phyloP scores from a whole-genome alignment of 177 flowering plant genomes.

The Telopea speciosissima region DNA sequence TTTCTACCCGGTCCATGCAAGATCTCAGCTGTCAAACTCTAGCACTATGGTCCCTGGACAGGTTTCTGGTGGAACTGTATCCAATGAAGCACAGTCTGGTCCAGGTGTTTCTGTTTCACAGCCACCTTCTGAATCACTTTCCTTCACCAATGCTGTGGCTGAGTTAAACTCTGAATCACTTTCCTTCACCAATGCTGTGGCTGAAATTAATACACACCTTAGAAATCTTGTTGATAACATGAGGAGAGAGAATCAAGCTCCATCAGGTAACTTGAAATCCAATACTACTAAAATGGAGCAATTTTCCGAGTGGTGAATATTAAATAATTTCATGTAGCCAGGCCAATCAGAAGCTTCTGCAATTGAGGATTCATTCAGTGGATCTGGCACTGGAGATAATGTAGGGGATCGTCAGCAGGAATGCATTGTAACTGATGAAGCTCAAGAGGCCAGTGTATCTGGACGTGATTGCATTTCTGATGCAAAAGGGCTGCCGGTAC shows the following conservation, averaged over 20 bases:
- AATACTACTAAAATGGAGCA: neutral
- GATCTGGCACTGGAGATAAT: conserved; percentile 15
- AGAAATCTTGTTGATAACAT: conserved; percentile 32
- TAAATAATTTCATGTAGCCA: conserved; percentile 6
- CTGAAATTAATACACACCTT: conserved; percentile 41
- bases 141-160: conserved; percentile 30
- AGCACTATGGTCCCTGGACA: conserved; percentile 17
- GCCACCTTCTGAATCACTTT: conserved; percentile 27
- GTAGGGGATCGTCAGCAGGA: conserved; percentile 15
- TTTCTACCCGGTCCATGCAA: conserved; percentile 18
- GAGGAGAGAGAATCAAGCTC: conserved; percentile 29
- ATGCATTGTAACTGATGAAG: conserved; percentile 10
- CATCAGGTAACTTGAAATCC: conserved; percentile 35
- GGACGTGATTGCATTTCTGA: conserved; percentile 8
- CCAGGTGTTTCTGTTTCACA: conserved; percentile 27
- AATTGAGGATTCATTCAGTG: conserved; percentile 23
- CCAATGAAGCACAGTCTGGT: conserved; percentile 24
- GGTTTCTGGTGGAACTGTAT: conserved; percentile 17
- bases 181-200: conserved; percentile 27
- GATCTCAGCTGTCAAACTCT: conserved; percentile 18
- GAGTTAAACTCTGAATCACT: conserved; percentile 37
- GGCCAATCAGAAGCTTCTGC: conserved; percentile 27
- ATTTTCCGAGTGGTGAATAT: neutral
- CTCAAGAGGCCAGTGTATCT: conserved; percentile 11
- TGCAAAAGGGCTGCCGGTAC: conserved; percentile 24